Conservation (phyloP, 1,139 yeast genomes). For the Dujonia santamariae region DNA sequence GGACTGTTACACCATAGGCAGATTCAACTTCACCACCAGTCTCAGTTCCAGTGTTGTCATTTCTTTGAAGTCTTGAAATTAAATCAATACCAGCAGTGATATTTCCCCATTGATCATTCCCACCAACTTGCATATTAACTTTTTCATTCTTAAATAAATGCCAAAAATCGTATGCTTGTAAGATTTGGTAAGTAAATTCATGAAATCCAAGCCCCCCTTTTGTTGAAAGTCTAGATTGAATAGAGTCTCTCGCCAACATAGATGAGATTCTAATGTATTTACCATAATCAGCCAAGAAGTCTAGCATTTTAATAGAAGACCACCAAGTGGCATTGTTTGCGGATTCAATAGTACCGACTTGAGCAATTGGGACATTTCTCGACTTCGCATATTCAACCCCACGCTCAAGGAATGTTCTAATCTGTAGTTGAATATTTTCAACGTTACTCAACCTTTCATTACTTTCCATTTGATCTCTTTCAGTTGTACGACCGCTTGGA, state of each 20-base stretch:
- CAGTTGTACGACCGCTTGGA: constrained; percentile 88
- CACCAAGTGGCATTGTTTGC: constrained; percentile 85
- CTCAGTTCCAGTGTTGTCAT: constrained; percentile 12
- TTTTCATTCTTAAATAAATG: constrained; percentile 60
- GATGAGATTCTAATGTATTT: constrained; percentile 75
- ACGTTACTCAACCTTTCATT: constrained; percentile 58
- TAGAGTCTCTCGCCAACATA: constrained; percentile 88
- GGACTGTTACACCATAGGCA: constrained; percentile 83
- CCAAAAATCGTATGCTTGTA: constrained; percentile 94
- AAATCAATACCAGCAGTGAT: constrained; percentile 95
- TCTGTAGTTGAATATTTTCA: constrained; percentile 57
- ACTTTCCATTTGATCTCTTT: constrained; percentile 57
- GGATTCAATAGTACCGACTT: constrained; percentile 24
- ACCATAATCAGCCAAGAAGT: constrained; percentile 76
- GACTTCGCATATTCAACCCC: constrained; percentile 63
- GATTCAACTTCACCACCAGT: constrained; percentile 12
- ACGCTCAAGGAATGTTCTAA: constrained; percentile 53
- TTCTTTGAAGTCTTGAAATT: constrained; percentile 52
- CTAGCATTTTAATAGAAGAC: constrained; percentile 70
- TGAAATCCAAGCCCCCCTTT: constrained; percentile 85
- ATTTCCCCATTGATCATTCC: constrained; percentile 98
- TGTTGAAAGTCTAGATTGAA: constrained; percentile 66
- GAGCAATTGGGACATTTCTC: constrained; percentile 44
- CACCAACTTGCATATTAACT: constrained; percentile 85
- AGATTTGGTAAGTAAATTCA: constrained; percentile 87